These are phyloP conservation scores for Pisolithus tinctorius DNA, from an alignment of 768 basidiomycete genomes.

Conservation along the genomic window DNA sequence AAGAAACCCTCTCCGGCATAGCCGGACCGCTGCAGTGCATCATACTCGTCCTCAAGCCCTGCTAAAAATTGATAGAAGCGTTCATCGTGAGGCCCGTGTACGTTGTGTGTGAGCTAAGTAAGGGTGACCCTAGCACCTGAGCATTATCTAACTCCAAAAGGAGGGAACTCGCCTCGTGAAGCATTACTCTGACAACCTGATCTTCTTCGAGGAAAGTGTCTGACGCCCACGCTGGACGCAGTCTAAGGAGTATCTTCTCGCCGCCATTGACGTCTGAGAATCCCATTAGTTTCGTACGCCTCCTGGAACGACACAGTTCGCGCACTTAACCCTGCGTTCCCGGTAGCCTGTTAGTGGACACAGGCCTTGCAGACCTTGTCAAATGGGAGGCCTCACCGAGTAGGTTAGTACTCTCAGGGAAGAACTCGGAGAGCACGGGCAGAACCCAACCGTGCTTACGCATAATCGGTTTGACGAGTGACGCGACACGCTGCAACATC, in stretches of 20 bases:
- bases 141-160: neutral
- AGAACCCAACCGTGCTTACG: conserved; percentile 74
- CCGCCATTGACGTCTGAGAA: conserved; percentile 68
- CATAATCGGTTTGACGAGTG: conserved; percentile 93
- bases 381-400: conserved; percentile 46
- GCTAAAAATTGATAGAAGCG: conserved; percentile 70
- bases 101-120: conserved; percentile 75
- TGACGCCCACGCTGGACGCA: conserved; percentile 63
- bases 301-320: neutral
- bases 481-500: conserved; percentile 63
- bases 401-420: conserved; percentile 65
- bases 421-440: conserved; percentile 82
- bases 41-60: conserved; percentile 79
- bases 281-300: conserved; percentile 5
- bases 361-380: neutral
- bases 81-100: conserved; percentile 86
- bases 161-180: conserved; percentile 65
- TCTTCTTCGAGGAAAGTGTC: conserved; percentile 73
- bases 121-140: neutral
- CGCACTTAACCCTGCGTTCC: conserved; percentile 33
- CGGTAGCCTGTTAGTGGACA: neutral
- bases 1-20: conserved; percentile 92
- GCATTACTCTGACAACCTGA: conserved; percentile 75
- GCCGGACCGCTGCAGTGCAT: conserved; percentile 67
- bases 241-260: conserved; percentile 73